Conservation (phyloP, 345 rosid species). For the Ceriops decandra region DNA sequence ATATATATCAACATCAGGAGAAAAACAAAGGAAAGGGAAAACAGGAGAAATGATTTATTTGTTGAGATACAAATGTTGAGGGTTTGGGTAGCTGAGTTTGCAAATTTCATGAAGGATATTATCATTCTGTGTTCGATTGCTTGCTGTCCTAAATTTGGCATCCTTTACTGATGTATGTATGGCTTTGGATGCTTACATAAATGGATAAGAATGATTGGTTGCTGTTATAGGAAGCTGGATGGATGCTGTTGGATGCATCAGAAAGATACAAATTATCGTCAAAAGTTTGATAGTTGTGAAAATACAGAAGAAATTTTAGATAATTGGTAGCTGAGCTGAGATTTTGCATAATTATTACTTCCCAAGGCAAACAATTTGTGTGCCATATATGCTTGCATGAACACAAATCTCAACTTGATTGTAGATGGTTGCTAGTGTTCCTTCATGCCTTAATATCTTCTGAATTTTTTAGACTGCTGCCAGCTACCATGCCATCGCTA, state of each 20-base stretch:
- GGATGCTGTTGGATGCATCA: not conserved
- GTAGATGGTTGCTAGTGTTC: not conserved
- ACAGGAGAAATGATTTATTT: not conserved
- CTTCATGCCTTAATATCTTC: conserved; percentile 7
- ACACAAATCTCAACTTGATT: not conserved
- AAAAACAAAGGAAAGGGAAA: not conserved
- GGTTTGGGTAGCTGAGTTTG: not conserved
- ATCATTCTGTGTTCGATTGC: not conserved
- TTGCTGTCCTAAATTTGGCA: not conserved
- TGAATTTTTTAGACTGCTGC: conserved; percentile 36
- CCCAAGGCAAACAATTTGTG: conserved; percentile 5
- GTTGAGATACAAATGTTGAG: not conserved
- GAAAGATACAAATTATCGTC: no score
- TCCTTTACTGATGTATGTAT: not conserved
- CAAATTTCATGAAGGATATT: not conserved
- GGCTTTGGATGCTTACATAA: not conserved
- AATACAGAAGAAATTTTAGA: no score
- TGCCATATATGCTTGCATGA: not conserved
- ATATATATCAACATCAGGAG: not conserved
- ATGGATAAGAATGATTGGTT: not conserved
- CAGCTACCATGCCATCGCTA: conserved; percentile 40
- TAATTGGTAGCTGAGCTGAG: no score
- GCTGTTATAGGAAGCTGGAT: not conserved
- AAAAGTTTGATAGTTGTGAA: no score
- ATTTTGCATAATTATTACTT: not conserved